Evolutionary conservation across 768 basidiomycete genomes (phyloP), one percentile per base, ranked within the genome.

Genomic region (Vararia minispora): DNA sequence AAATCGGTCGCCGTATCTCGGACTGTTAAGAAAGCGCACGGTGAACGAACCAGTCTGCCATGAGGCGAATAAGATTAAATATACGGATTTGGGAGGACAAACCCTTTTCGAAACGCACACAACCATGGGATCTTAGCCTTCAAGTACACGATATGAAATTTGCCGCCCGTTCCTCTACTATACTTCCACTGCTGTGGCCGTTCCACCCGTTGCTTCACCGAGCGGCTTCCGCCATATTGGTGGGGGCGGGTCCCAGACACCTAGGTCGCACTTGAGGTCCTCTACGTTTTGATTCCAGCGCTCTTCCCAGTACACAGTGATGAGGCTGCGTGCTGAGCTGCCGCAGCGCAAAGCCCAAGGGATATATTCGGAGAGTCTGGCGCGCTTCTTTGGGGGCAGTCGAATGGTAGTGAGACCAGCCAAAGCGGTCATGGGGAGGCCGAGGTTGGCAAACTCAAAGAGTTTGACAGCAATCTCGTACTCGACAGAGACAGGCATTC

Each of bases 261-360:
- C 86, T 16, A 95, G 64, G 53, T 95, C 89, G 45, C 62, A 69
- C 62, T 88, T 81, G 62, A 99, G 68, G 34, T 89, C 86, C 1
- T 74, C 76, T 1, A 94, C 58, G 43, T 83, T 69, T 58, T 87
- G 78, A 36, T 74, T 74, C 94, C 92, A 98, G 37, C 91, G 64
- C 58, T 89, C 71, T 60, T 98, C 95, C 94, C 95, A 98, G 52
- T 92, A 92, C 1, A 98, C 80, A 1, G 82, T 82, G 37, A 97
- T 83, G 43, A 98, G 58, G 52, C 79, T 83, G 50, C 65, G 68
- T 1, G 83, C 74, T 44, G 65, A 72, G 20, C 76, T 70, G 1
- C 92, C 95, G 42, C 82, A 88, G 47, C 74, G 74, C 43, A 95
- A 58, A 10, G 91, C 92, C 94, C 94, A 98, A 1, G 89, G 84